phyloP scores from a whole-genome alignment of 2,329 filamentous ascomycete genomes.

The Dactylellina sp. region DNA sequence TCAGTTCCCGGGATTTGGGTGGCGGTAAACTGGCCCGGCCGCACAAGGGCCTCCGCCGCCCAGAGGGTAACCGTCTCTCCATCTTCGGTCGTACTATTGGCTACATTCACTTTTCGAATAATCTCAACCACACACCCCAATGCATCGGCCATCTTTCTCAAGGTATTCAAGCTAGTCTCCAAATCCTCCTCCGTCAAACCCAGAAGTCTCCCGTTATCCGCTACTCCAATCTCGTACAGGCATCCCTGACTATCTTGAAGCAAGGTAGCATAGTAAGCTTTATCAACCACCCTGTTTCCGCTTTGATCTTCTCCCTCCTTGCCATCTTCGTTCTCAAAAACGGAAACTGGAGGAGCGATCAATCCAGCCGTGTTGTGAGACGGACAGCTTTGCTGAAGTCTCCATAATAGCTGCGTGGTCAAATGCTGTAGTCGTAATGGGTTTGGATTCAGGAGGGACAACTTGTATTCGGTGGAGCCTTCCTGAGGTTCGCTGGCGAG shows the following conservation, averaged over 20 bases:
- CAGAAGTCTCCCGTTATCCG: conserved; percentile 90
- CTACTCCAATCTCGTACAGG: conserved; percentile 94
- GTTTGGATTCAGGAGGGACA: conserved; percentile 73
- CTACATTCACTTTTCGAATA: conserved; percentile 83
- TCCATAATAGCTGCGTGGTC: conserved; percentile 94
- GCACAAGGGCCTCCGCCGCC: conserved; percentile 91
- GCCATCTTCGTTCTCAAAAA: conserved; percentile 58
- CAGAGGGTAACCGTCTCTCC: conserved; percentile 76
- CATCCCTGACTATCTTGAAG: conserved; percentile 93
- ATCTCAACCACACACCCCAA: conserved; percentile 87
- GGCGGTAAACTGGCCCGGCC: conserved; percentile 72
- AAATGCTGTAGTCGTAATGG: conserved; percentile 80
- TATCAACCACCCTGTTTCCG: conserved; percentile 62
- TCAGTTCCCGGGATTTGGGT: conserved; percentile 5
- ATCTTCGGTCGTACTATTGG: conserved; percentile 66
- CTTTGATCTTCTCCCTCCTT: conserved; percentile 70
- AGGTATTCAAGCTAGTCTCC: conserved; percentile 85
- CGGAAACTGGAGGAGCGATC: conserved; percentile 67
- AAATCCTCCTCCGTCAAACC: conserved; percentile 91
- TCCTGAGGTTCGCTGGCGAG: conserved; percentile 91
- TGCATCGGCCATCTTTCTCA: conserved; percentile 91
- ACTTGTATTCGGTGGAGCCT: conserved; percentile 94
- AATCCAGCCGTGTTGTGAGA: conserved; percentile 73
- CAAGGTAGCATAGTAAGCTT: conserved; percentile 72
- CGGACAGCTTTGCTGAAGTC: conserved; percentile 91